Base-by-base conservation (phyloP, 2,329 filamentous ascomycete genomes). In the Fusarium keratoplasticum region DNA sequence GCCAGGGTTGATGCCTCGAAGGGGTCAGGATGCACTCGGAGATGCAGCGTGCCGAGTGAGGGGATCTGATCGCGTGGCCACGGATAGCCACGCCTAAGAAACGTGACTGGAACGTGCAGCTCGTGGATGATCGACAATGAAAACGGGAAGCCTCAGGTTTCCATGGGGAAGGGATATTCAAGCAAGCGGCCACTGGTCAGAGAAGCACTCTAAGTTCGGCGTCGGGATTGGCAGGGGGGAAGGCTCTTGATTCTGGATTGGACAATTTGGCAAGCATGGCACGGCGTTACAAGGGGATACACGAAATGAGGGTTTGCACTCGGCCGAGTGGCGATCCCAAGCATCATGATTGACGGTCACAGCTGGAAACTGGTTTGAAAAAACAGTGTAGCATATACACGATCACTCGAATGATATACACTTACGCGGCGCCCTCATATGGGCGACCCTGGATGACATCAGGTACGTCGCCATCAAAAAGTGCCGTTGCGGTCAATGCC, bases 231-330 rank as follows among this genome's bases (percentile, higher is more conserved):
- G 65, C 42, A 66, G 44, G 61, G 58, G 66, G 58, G 66, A 35
- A 27, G 36, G 63, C 16, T 64, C 64, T 63, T 36, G n/a, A 38
- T 55, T 71, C 64, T 52, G 59, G 66, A 61, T 59, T 71, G 68
- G 59, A 59, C 47, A 71, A 61, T 61, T 47, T 70, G 63, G 63
- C 66, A 55, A 71, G 75, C 75, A 77, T 79, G 69, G 72, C 61
- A 71, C 40, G 77, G 77, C 77, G 77, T 79, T 79, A 63, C 63
- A 40, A 65, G 61, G 52, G 64, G 55, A 63, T 70, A 59, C 66
- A 67, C 40, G 62, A 27, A 58, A 36, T 52, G 52, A 57, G 58
- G 44, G 35, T 57, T 44, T 35, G n/a, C 52, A 54, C 44, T 67
- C 35, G 44, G 62, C 47, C 62, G 62, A 61, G 40, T 25, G 57